Base-by-base conservation (phyloP, 1,139 yeast genomes). In the Lodderomyces orthopsilosis region DNA sequence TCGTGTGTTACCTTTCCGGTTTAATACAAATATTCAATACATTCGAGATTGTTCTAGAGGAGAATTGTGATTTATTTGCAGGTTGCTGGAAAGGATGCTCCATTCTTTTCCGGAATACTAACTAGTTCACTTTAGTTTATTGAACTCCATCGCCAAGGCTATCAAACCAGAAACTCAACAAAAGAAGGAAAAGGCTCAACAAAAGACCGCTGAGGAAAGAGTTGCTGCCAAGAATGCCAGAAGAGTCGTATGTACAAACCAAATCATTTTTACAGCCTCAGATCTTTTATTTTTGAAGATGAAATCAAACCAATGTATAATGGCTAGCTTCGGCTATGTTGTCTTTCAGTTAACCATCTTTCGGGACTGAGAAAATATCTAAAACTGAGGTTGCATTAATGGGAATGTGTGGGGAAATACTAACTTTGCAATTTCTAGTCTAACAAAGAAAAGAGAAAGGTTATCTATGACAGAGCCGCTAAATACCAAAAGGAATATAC, bases 281-380 rank as follows among this genome's bases (percentile, higher is more conserved):
- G 36, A 38, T 32, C 35, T 39, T 28, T 40, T 50, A 57, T 63
- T 66, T 50, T 74, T 74, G 70, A 82, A 80, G 88, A 82, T 81
- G 88, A 80, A 67, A 68, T 70, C 41, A 74, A 74, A 75, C 66
- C 73, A 68, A 65, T 70, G 75, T 70, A 70, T 77, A 79, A 79
- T 66, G 89, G 81, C 94, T 85, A 85, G 94, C 88, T 68, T 56
- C 61, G 79, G 89, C 96, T 62, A 85, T 90, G 96, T 69, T 84
- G 96, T 88, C 91, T 70, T 83, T 81, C 78, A 72, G 85, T 85
- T 84, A 89, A 90, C 98, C 97, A 90, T 90, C 98, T 90, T 90
- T 90, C 98, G 95, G 95, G 96, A 75, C 98, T 90, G 97, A 90
- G 65, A 63, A 68, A 54, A 53, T 49, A 44, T 41, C 13, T 21